A percentile compares a stretch with the other conserved stretches of the same genome.
These are phyloP conservation scores for Nicotiana attenuata DNA, from an alignment of 257 asterid species.

Conservation along the genomic window DNA sequence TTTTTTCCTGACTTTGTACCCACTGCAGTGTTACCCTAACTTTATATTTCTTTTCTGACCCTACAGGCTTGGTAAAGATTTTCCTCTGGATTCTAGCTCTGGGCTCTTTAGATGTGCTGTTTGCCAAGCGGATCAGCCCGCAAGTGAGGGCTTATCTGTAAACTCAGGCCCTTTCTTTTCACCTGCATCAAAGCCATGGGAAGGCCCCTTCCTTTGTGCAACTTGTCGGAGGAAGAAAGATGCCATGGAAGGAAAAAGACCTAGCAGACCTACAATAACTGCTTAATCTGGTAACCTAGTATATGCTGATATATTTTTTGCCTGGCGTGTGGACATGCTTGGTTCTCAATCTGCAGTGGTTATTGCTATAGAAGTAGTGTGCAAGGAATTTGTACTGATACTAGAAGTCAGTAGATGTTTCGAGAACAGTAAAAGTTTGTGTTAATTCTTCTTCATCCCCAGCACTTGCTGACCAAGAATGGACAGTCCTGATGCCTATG, in stretches of 20 bases:
- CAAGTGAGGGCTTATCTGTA: constrained; percentile 71
- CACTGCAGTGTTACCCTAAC: not conserved
- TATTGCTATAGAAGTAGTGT: constrained; percentile 31
- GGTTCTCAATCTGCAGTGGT: constrained; percentile 29
- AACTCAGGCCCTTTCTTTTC: constrained; percentile 88
- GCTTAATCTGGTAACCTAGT: constrained; percentile 33
- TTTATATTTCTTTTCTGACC: not conserved
- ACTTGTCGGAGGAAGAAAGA: constrained; percentile 88
- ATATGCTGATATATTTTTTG: constrained; percentile 36
- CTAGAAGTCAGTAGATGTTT: constrained; percentile 29
- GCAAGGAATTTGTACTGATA: constrained; percentile 32
- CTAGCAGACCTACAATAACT: constrained; percentile 42
- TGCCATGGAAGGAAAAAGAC: constrained; percentile 89
- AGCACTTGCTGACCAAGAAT: constrained; percentile 36
- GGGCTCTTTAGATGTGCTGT: constrained; percentile 93
- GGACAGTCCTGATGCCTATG: constrained; percentile 36
- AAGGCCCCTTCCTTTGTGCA: constrained; percentile 94
- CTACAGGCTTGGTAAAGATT: constrained; percentile 90
- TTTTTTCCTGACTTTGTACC: not conserved
- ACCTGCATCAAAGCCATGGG: constrained; percentile 95
- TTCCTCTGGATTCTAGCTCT: constrained; percentile 64
- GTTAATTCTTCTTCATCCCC: constrained; percentile 24
- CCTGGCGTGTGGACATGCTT: constrained; percentile 41
- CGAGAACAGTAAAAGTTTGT: constrained; percentile 36
- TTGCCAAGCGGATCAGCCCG: constrained; percentile 88